Percentiles rank a stretch among this genome's conserved stretches.
These are phyloP conservation scores for Parsonsia alboflavescens DNA, from an alignment of 257 asterid species.

Conservation along the genomic window DNA sequence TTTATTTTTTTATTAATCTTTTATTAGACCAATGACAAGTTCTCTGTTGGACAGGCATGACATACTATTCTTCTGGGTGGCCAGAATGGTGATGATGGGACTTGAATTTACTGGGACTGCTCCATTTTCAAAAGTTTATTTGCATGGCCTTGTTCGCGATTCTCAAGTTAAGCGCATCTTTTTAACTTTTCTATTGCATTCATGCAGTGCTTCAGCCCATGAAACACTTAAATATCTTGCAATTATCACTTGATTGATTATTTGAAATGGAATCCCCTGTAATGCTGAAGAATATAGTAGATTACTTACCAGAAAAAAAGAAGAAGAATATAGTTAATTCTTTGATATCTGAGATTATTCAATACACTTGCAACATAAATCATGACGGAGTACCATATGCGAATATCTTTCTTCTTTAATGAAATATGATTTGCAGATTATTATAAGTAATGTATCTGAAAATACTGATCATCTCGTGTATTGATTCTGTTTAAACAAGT, in stretches of 20 bases:
- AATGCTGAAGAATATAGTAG: not conserved
- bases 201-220: not conserved
- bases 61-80: constrained; percentile 98
- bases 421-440: not conserved
- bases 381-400: not conserved
- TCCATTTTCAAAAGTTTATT: constrained; percentile 80
- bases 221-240: not conserved
- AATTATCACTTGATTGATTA: not conserved
- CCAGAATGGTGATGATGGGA: constrained; percentile 99
- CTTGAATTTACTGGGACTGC: constrained; percentile 86
- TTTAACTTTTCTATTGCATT: not conserved
- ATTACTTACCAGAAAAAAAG: no score
- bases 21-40: constrained; percentile 16
- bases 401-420: not conserved
- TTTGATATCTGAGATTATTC: not conserved
- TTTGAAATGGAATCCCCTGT: not conserved
- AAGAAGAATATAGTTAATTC: not conserved
- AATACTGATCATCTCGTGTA: not conserved
- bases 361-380: not conserved
- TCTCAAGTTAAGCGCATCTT: constrained; percentile 51
- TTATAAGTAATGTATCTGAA: not conserved
- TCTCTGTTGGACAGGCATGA: constrained; percentile 73
- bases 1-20: not conserved
- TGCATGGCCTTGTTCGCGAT: constrained; percentile 97
- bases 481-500: not conserved